Percentiles rank a stretch among this genome's conserved stretches.
These are phyloP conservation scores for Chaetomium olivaceum DNA, from an alignment of 2,329 filamentous ascomycete genomes.

Conservation along the genomic window DNA sequence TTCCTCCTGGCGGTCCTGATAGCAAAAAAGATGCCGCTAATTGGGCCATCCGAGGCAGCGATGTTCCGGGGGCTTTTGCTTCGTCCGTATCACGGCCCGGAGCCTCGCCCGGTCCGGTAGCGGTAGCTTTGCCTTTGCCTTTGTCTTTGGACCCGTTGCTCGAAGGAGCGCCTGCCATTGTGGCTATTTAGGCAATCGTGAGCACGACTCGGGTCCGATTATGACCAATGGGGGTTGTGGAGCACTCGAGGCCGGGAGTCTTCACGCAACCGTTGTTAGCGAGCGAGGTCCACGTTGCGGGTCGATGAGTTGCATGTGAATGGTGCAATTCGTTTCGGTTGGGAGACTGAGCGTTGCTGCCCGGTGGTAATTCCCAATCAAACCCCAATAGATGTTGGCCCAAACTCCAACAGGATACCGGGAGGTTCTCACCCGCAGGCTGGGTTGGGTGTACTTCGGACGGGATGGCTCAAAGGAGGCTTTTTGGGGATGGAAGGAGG, in stretches of 20 bases:
- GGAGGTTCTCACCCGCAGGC: not conserved
- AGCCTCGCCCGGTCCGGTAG: not conserved
- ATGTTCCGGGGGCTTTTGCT: not conserved
- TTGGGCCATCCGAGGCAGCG: conserved; percentile 34
- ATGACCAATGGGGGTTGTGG: conserved; percentile 3
- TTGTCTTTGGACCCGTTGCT: conserved; percentile 12
- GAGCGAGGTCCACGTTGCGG: conserved; percentile 21
- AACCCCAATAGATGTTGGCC: not conserved
- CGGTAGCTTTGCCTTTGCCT: conserved; percentile 21
- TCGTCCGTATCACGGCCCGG: not conserved
- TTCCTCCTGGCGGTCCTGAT: conserved; percentile 25
- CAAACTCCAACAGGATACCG: not conserved
- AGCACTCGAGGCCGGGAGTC: not conserved
- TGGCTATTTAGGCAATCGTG: not conserved
- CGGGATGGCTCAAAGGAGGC: not conserved
- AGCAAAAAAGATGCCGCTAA: conserved; percentile 35
- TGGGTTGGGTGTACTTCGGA: not conserved
- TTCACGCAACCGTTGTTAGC: conserved; percentile 10
- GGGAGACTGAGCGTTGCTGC: conserved; percentile 15
- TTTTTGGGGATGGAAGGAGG: not conserved
- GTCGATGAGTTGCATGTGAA: conserved; percentile 12
- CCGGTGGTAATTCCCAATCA: not conserved
- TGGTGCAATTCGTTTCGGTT: conserved; percentile 3
- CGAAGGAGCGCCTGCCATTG: conserved; percentile 17
- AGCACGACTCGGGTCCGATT: not conserved